Evolutionary conservation across 805 yeast species (phyloP), one percentile per base, ranked within the genome.

Genomic region (Ogataea ganodermae): DNA sequence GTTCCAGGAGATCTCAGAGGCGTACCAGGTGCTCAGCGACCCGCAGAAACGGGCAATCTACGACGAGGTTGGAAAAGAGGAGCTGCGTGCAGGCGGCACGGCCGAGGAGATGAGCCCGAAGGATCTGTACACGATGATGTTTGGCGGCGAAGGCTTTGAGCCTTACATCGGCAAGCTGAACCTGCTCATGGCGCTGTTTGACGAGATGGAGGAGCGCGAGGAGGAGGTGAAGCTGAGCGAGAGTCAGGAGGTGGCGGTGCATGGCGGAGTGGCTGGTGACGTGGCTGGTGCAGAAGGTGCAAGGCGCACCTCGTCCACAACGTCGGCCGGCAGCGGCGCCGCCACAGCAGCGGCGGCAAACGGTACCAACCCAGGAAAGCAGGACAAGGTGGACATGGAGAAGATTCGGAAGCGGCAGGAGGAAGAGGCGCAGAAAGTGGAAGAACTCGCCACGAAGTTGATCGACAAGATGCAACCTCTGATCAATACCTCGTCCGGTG

Each of bases 91-190:
- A 6, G 68, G 66, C 17, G 84, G 86, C 13, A 79, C 83, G 24
- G 86, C 87, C 1, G 73, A 72, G 42, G 87, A 83, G 52, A 89
- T 82, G 56, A 92, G 86, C 63, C 87, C 92, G 2, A 73, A 79
- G 35, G 89, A 84, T 60, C 81, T 83, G 57, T 84, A 84, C 62
- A 74, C 84, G 3, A 76, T 76, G 70, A 83, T 84, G 49, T 84
- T 90, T 67, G 97, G 97, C 37, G 97, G 97, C 41, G 96, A 86
- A 47, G 95, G 94, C 1, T 90, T 91, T 67, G 78, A 74, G 27
- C 83, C 84, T 41, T 84, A 90, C 76, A 88, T 92, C 58, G 99
- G 99, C 4, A 96, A 94, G 63, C 70, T 90, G 51, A 79, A 90
- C 23, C 73, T 91, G 63, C 67, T 94, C 61, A 81, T 80, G 58